phyloP scores from a whole-genome alignment of 305 asterid genomes.

The Coffea humblotiana region DNA sequence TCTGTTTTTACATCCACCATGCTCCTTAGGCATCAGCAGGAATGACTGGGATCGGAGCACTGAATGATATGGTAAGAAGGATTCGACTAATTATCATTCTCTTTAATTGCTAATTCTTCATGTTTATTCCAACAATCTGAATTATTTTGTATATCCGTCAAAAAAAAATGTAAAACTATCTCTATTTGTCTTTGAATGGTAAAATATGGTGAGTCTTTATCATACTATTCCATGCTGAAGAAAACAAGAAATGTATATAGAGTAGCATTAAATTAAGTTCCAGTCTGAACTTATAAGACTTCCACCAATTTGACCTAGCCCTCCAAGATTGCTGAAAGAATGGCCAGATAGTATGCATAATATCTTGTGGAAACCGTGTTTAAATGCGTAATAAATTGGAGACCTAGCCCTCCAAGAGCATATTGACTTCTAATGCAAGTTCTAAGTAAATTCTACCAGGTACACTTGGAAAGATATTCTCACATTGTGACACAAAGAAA shows the following conservation, averaged over 20 bases:
- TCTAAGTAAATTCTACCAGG: background rate
- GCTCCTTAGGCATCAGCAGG: background rate
- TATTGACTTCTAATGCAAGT: background rate
- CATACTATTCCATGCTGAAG: background rate
- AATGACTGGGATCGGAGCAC: background rate
- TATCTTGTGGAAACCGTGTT: background rate
- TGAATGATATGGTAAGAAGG: background rate
- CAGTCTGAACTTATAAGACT: background rate
- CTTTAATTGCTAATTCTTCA: background rate
- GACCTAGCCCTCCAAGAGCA: background rate
- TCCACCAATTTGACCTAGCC: background rate
- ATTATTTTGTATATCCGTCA: background rate
- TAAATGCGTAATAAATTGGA: background rate
- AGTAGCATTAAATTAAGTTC: background rate
- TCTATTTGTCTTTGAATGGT: background rate
- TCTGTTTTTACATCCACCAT: background rate
- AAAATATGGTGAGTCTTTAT: background rate
- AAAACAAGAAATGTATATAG: background rate
- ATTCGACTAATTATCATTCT: background rate
- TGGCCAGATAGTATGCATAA: background rate
- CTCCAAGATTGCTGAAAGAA: slow-evolving; percentile 3
- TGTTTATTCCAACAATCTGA: background rate
- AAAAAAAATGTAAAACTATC: background rate
- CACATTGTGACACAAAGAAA: background rate
- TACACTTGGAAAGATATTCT: background rate